These are phyloP conservation scores for Coemansia pectinata DNA, from an alignment of 192 early-diverging fungal species.

Conservation along the genomic window DNA sequence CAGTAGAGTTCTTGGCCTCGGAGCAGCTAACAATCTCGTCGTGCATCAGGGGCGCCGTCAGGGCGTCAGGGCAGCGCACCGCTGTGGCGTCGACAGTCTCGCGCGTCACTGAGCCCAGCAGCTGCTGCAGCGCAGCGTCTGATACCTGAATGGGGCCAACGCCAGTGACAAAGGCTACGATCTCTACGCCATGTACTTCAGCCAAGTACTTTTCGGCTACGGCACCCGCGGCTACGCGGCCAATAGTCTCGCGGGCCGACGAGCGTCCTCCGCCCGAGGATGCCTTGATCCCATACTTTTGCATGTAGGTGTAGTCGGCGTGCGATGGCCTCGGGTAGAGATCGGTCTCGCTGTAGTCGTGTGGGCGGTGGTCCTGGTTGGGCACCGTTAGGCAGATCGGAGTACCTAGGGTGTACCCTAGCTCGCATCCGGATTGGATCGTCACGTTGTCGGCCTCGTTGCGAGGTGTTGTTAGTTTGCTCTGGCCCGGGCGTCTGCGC, in stretches of 20 bases:
- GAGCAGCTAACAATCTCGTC: constrained; percentile 82
- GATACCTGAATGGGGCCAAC: constrained; percentile 83
- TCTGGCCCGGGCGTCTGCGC: constrained; percentile 94
- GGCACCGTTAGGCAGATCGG: constrained; percentile 90
- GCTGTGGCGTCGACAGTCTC: constrained; percentile 77
- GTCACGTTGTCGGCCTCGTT: constrained; percentile 94
- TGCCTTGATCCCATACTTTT: constrained; percentile 96
- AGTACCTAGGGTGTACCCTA: constrained; percentile 90
- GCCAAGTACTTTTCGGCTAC: constrained; percentile 96
- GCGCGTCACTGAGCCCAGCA: constrained; percentile 70
- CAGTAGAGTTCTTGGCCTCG: constrained; percentile 87
- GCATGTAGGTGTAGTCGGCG: constrained; percentile 96
- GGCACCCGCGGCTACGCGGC: constrained; percentile 94
- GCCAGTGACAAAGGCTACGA: constrained; percentile 92
- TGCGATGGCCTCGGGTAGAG: constrained; percentile 94
- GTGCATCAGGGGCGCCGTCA: constrained; percentile 74
- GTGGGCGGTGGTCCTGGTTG: constrained; percentile 95
- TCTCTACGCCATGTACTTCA: constrained; percentile 79
- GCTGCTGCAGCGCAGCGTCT: constrained; percentile 59
- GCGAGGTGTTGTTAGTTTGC: constrained; percentile 93
- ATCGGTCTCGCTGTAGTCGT: constrained; percentile 96
- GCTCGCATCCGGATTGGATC: constrained; percentile 92
- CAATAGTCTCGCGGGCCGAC: constrained; percentile 95
- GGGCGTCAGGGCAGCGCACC: constrained; percentile 86
- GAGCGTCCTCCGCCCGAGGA: constrained; percentile 92